Evolutionary conservation across 257 asterid genomes (phyloP), one percentile per base, ranked within the genome.

Genomic region (Scutellaria galericulata): DNA sequence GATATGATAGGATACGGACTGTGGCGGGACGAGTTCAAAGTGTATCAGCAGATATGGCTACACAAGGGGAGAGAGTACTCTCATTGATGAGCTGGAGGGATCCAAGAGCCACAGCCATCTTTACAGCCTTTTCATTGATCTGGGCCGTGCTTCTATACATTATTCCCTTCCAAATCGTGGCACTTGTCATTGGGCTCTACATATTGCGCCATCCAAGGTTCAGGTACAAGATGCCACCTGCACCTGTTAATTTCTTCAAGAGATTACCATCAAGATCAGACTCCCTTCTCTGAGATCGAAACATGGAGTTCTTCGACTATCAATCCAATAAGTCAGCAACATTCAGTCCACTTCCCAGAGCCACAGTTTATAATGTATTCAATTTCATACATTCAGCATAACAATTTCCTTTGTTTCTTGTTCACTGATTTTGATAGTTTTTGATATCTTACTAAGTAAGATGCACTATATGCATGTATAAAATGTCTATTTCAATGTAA

Each of bases 81-180:
- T 75, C 90, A 20, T 75, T 94, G 73, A 73, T 94, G 64, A 94
- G 89, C 87, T 94, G 98, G 98, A 86, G 98, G 81, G 98, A 94
- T 73, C 96, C 97, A 0, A 79, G 98, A 78, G 97, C 96, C 14
- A 89, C 98, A 0, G 91, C 96, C 1, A 80, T 89, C 41, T 75
- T 94, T 50, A 82, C 90, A 27, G 71, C 78, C 64, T 77, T 89
- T 57, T 81, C 98, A 12, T 62, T 94, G 76, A 69, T 84, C 48
- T 77, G 79, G 68, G 98, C 97, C 39, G 91, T 94, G 71, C 69
- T 88, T 54, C 84, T 94, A 9, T 94, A 91, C 47, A 81, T 91
- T 14, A 86, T 93, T 44, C 98, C 96, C 2, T 91, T 91, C 76
- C 96, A 89, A 66, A 74, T 89, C 13, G 83, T 91, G 10, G 95